Conservation (phyloP, 176 grass and related monocot genomes). For the Paspalum notatum region DNA sequence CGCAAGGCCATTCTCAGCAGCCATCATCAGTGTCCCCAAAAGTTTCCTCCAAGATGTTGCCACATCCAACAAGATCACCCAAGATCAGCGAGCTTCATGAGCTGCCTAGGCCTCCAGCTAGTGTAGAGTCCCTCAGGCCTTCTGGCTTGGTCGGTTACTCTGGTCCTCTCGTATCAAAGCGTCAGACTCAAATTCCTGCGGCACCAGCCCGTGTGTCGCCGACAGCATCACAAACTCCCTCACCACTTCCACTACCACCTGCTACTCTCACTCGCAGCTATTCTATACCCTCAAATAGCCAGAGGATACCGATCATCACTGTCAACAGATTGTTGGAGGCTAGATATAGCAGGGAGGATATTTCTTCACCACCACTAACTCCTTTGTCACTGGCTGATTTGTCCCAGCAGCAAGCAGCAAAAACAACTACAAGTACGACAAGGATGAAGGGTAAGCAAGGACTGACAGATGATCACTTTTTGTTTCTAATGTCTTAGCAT, state of each 20-base stretch:
- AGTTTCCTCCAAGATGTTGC: constrained; percentile 38
- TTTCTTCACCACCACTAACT: constrained; percentile 52
- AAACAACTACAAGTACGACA: constrained; percentile 35
- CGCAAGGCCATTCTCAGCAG: constrained; percentile 26
- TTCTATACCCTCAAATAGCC: constrained; percentile 72
- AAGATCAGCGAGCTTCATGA: constrained; percentile 86
- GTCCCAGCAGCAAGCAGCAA: constrained; percentile 39
- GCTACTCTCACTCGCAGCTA: constrained; percentile 57
- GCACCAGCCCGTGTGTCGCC: neutral
- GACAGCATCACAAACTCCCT: constrained; percentile 38
- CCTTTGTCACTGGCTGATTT: constrained; percentile 47
- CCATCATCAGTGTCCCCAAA: constrained; percentile 42
- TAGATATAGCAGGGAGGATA: constrained; percentile 50
- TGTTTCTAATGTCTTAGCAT: neutral
- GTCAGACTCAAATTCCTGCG: constrained; percentile 41
- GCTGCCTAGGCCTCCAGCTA: constrained; percentile 74
- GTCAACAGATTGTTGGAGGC: constrained; percentile 57
- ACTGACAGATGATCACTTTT: neutral
- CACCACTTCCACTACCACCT: constrained; percentile 68
- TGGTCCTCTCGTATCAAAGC: constrained; percentile 77
- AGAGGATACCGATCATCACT: constrained; percentile 65
- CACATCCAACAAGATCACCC: constrained; percentile 51
- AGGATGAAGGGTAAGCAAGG: constrained; percentile 56
- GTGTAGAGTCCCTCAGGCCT: constrained; percentile 45
- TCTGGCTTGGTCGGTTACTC: constrained; percentile 79